Evolutionary conservation across 495 filamentous ascomycete species (phyloP).

Genomic region (Neurospora pannonica): DNA sequence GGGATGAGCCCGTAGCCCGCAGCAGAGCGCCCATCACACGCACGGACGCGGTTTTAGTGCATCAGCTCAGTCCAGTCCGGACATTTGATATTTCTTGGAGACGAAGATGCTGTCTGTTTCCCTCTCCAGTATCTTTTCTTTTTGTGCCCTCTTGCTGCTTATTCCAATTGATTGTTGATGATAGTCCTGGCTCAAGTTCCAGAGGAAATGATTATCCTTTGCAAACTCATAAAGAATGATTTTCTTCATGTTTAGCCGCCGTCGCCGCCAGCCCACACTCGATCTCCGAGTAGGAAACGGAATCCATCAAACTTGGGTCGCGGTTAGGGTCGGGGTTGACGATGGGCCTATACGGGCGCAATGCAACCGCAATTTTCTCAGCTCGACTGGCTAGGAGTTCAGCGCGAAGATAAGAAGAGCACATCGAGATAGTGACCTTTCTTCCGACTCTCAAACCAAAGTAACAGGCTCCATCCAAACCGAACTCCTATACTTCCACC

Average conservation of each 20-base stretch:
- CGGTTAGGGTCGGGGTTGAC: neutral
- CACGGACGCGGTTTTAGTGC: neutral
- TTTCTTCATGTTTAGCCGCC: neutral
- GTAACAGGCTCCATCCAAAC: neutral
- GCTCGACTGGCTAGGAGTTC: neutral
- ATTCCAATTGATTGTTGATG: neutral
- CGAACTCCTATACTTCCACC: neutral
- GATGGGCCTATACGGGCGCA: neutral
- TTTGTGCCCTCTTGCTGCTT: neutral
- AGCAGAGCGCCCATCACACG: neutral
- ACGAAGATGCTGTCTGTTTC: neutral
- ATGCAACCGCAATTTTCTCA: neutral
- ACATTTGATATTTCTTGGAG: neutral
- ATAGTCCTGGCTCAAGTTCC: neutral
- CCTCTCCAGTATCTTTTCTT: neutral
- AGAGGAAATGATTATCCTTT: neutral
- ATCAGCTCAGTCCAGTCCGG: too few species aligned
- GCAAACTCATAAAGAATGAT: neutral
- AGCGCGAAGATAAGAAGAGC: neutral
- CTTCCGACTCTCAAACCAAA: neutral
- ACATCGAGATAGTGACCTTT: neutral
- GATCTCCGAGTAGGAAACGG: neutral
- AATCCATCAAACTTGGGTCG: neutral
- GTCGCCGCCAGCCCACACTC: neutral
- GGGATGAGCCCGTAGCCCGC: neutral